Percentiles rank a stretch among this genome's conserved stretches.
Conservation (phyloP, 73 alveolate genomes). For the Blepharisma japonicum region DNA sequence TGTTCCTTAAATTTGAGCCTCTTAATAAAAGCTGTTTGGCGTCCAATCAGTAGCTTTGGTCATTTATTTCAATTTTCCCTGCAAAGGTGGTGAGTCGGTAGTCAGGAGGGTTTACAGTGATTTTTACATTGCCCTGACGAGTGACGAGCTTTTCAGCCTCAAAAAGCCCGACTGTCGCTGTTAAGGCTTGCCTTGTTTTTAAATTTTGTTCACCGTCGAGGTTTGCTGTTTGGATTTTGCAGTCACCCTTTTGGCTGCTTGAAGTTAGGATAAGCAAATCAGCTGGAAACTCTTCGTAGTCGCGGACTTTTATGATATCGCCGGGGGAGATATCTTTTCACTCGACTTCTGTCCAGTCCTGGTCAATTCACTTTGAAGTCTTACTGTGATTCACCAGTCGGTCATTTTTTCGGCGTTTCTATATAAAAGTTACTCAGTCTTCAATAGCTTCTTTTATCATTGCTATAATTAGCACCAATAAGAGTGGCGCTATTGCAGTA, state of each 20-base stretch:
- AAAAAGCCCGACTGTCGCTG: slow-evolving; percentile 35
- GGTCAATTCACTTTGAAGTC: not conserved
- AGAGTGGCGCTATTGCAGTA: slow-evolving; percentile 95
- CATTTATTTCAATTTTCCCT: slow-evolving; percentile 57
- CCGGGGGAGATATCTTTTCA: slow-evolving; percentile 73
- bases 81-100: slow-evolving; percentile 57
- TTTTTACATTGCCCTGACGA: slow-evolving; percentile 24
- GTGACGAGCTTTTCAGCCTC: slow-evolving; percentile 4
- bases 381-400: slow-evolving; percentile 32
- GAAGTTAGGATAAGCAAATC: slow-evolving; percentile 82
- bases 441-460: slow-evolving; percentile 94
- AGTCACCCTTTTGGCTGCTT: slow-evolving; percentile 72
- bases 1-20: slow-evolving; percentile 88
- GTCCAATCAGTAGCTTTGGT: slow-evolving; percentile 51
- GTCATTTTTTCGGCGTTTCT: slow-evolving; percentile 45
- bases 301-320: slow-evolving; percentile 75
- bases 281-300: slow-evolving; percentile 86
- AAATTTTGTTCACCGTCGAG: slow-evolving; percentile 98
- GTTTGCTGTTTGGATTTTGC: slow-evolving; percentile 89
- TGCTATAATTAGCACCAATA: slow-evolving; percentile 92
- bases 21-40: slow-evolving; percentile 85
- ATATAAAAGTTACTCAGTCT: slow-evolving; percentile 69
- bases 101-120: slow-evolving; percentile 49
- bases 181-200: slow-evolving; percentile 79
- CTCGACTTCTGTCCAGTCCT: not conserved